Base-by-base conservation (phyloP, 352 stramenopile genomes). In the Globisporangium perplexum region DNA sequence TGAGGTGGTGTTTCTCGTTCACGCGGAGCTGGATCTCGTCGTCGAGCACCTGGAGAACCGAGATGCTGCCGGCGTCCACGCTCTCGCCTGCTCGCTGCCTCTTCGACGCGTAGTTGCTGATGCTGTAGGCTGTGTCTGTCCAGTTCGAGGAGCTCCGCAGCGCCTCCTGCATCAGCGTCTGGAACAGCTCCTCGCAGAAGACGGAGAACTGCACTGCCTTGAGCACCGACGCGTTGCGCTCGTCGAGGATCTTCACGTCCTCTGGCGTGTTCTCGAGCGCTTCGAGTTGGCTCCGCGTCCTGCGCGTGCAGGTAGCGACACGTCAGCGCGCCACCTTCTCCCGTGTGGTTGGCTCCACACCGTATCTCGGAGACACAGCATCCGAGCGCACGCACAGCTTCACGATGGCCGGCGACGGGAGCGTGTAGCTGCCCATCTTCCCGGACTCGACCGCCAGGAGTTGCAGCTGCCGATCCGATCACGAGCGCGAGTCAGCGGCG, bases 121-220 rank as follows among this genome's bases (percentile, higher is more conserved):
- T 71, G 57, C 69, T 88, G 53, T 87, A 83, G 3, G 74, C 74
- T 18, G 68, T 82, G 53, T 88, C 74, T 30, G 66, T 87, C 82
- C 82, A 92, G 50, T 74, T 86, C 7, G 66, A 72, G 3, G 77
- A 69, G 26, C 68, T 78, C 48, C 79, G 76, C 43, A 93, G 60
- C 12, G 82, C 81, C 49, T 93, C 84, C 51, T 86, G 75, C 84
- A 95, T 92, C 30, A 91, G 43, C 8, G 68, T 88, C 57, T 90
- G 77, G 59, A 95, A 95, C 0, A 90, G 59, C 57, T 95, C 84
- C 69, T 93, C 82, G 38, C 80, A 93, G 48, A 92, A 95, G 1
- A 95, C 76, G 2, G 84, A 92, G 52, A 92, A 92, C 66, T 93
- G 84, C 12, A 95, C 80, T 0, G 78, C 80, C 58, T 85, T 83